Evolutionary conservation across 164 flowering plant species (phyloP).

Genomic region (Brasenia schreberi): DNA sequence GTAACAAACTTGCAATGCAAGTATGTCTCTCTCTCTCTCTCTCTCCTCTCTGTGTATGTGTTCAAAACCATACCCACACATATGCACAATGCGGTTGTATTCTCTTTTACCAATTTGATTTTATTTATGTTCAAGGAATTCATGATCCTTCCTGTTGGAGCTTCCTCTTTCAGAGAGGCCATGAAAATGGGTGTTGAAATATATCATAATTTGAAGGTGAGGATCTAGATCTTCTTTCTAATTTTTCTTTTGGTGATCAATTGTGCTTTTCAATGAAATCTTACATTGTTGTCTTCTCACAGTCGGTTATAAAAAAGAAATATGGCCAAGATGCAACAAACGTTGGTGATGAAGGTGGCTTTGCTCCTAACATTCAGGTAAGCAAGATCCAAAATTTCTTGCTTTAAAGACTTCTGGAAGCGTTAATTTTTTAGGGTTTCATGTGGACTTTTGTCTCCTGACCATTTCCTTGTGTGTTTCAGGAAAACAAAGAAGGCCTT

Average conservation of each 20-base stretch:
- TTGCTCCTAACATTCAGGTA: constrained; percentile 42
- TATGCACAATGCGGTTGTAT: not conserved
- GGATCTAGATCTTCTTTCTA: not conserved
- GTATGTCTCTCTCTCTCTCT: constrained; percentile 6
- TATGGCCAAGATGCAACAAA: constrained; percentile 39
- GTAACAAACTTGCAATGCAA: constrained; percentile 39
- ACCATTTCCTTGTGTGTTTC: constrained; percentile 1
- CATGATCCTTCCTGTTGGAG: constrained; percentile 42
- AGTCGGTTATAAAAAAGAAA: constrained; percentile 38
- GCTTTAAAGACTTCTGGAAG: not conserved
- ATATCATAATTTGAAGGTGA: constrained; percentile 31
- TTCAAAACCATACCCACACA: not conserved
- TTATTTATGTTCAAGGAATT: constrained; percentile 19
- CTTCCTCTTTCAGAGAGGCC: constrained; percentile 34
- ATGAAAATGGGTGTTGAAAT: constrained; percentile 47
- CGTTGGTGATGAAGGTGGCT: constrained; percentile 44
- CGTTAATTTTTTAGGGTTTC: not conserved
- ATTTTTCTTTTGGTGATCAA: not conserved
- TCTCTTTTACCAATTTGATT: not conserved
- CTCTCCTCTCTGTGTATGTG: not conserved
- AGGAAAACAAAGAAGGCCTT: constrained; percentile 44
- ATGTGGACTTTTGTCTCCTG: not conserved
- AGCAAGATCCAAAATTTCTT: not conserved
- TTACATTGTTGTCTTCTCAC: constrained; percentile 2
- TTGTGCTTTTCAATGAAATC: not conserved